phyloP scores from a whole-genome alignment of 2,329 filamentous ascomycete species.

The Monosporascus sp. region DNA sequence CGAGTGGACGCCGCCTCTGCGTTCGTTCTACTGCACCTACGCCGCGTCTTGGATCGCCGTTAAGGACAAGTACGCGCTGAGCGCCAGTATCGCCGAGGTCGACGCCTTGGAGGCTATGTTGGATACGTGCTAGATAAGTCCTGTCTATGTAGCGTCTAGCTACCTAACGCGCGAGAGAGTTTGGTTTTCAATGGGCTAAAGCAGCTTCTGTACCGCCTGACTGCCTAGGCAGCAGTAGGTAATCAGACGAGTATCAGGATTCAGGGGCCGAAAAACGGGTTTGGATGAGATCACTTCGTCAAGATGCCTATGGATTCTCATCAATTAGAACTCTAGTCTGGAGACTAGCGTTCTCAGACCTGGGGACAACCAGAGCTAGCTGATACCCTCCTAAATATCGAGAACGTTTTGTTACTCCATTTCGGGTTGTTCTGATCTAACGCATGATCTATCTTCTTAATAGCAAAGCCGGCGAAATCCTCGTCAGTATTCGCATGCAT shows the following conservation, averaged over 20 bases:
- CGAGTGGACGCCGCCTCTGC: constrained; percentile 66
- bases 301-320: no score
- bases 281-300: no score
- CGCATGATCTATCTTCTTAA: neutral
- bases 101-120: constrained; percentile 60
- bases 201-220: neutral
- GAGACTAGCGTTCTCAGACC: no score
- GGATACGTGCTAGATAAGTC: constrained; percentile 47
- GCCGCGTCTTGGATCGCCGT: constrained; percentile 72
- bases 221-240: no score
- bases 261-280: no score
- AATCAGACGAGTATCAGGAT: no score
- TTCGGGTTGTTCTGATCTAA: neutral
- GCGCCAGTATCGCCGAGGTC: constrained; percentile 68
- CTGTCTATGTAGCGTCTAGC: neutral
- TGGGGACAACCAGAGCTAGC: no score
- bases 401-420: neutral
- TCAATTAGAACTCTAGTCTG: no score
- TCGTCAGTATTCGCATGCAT: no score
- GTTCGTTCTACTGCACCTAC: constrained; percentile 72
- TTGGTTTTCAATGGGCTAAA: no score
- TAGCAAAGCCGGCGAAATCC: no score
- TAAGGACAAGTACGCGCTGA: constrained; percentile 66
- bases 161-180: no score
- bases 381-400: neutral